Conservation (phyloP, 768 basidiomycete genomes). For the Tulasnella sp. region DNA sequence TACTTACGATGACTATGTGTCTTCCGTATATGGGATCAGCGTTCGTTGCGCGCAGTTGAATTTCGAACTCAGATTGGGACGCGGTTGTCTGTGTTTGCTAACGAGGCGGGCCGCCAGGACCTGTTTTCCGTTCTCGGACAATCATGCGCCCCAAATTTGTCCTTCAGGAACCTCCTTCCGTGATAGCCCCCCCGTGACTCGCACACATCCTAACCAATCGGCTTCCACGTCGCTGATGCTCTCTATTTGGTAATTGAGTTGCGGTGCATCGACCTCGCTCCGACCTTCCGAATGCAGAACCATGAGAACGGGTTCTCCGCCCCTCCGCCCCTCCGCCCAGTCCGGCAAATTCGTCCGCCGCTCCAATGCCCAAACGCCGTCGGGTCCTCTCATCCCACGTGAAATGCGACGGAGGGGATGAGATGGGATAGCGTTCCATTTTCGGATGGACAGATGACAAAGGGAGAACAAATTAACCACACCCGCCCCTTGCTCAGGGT, state of each 20-base stretch:
- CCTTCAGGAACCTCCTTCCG: not conserved
- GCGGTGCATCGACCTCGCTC: not conserved
- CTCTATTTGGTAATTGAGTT: not conserved
- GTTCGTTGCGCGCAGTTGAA: not conserved
- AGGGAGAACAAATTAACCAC: not conserved
- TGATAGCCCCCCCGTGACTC: not conserved
- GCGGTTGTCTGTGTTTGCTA: not conserved
- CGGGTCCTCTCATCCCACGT: no score
- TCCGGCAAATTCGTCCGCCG: not conserved
- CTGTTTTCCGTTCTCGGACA: not conserved
- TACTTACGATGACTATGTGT: not conserved
- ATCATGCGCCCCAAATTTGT: not conserved
- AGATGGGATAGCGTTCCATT: not conserved
- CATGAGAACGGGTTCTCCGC: not conserved
- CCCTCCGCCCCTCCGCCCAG: no score
- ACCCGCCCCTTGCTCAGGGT: no score
- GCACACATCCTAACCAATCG: no score
- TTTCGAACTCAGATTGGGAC: not conserved
- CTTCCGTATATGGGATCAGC: not conserved
- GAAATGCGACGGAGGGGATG: not conserved
- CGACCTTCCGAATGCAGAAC: not conserved
- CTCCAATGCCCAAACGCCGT: not conserved
- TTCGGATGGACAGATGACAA: not conserved
- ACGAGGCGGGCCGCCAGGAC: not conserved
- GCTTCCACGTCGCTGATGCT: not conserved